A percentile compares a stretch with the other conserved stretches of the same genome.
These are phyloP conservation scores for Colletotrichum scovillei DNA, from an alignment of 2,329 filamentous ascomycete genomes.

Conservation along the genomic window DNA sequence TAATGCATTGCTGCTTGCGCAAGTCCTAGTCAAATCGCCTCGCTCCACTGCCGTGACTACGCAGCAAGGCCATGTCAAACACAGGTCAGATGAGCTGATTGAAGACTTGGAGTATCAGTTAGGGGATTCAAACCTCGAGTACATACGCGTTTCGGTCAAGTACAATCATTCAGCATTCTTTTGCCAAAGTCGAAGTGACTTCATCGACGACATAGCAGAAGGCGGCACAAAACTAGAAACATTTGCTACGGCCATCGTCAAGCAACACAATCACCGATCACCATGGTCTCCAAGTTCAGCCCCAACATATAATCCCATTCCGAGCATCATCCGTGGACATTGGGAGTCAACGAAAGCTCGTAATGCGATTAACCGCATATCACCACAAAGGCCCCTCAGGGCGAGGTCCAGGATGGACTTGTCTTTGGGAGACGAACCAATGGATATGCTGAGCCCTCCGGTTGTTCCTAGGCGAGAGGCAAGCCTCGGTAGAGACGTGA, in stretches of 20 bases:
- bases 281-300: constrained; percentile 61
- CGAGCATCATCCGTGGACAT: constrained; percentile 55
- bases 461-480: constrained; percentile 26
- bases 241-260: constrained; percentile 61
- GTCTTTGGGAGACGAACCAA: background rate
- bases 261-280: constrained; percentile 59
- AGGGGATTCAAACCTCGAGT: constrained; percentile 59
- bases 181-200: constrained; percentile 40
- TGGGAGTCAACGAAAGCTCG: constrained; percentile 59
- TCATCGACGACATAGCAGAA: constrained; percentile 47
- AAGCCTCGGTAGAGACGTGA: constrained; percentile 24
- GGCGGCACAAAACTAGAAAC: constrained; percentile 65
- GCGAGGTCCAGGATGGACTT: background rate
- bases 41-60: background rate
- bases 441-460: constrained; percentile 1
- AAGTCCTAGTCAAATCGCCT: constrained; percentile 49
- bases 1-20: constrained; percentile 60
- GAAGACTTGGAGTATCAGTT: constrained; percentile 69
- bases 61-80: constrained; percentile 43
- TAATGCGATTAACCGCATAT: constrained; percentile 52
- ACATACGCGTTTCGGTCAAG: constrained; percentile 62
- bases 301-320: constrained; percentile 51
- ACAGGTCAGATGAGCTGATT: constrained; percentile 66
- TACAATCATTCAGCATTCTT: constrained; percentile 70
- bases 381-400: constrained; percentile 25